Evolutionary conservation across 2,329 filamentous ascomycete species (phyloP).

Genomic region (Neofusicoccum umdonicola): DNA sequence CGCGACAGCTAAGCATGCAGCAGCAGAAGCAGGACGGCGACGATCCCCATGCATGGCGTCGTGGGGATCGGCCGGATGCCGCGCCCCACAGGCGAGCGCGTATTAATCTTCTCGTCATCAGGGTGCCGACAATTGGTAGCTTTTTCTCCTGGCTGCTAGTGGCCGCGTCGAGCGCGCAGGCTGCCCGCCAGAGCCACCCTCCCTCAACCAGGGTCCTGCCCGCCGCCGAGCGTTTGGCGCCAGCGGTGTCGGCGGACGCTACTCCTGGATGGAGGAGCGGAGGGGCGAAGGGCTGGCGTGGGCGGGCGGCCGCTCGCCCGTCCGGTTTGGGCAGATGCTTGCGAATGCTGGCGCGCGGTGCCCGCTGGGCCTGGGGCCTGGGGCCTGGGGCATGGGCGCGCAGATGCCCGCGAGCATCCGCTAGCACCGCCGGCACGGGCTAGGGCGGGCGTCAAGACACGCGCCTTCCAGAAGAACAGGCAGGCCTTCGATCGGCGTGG

Average conservation of each 20-base stretch:
- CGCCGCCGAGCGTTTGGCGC: not conserved
- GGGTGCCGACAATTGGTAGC: not conserved
- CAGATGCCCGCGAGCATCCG: slow-evolving; percentile 9
- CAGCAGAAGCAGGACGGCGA: slow-evolving; percentile 1
- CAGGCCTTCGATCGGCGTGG: slow-evolving; percentile 1
- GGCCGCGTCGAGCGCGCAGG: not conserved
- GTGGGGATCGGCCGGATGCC: slow-evolving; percentile 11
- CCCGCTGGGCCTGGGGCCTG: not conserved
- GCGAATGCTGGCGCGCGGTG: not conserved
- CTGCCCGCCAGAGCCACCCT: too few relatives aligned
- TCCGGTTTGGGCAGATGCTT: not conserved
- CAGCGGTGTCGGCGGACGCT: not conserved
- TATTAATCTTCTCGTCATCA: not conserved
- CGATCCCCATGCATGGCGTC: slow-evolving; percentile 11
- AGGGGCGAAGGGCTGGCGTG: not conserved
- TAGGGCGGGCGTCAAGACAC: not conserved
- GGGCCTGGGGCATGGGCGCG: not conserved
- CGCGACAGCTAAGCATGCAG: slow-evolving; percentile 4
- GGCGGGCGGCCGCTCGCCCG: not conserved
- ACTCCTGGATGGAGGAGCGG: not conserved
- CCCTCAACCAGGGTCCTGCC: not conserved
- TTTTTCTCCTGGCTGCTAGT: not conserved
- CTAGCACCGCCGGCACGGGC: not conserved
- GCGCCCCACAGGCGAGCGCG: not conserved
- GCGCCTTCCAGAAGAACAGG: slow-evolving; percentile 6